Base-by-base conservation (phyloP, 768 basidiomycete species). In the Holtermanniella nyarrowii region DNA sequence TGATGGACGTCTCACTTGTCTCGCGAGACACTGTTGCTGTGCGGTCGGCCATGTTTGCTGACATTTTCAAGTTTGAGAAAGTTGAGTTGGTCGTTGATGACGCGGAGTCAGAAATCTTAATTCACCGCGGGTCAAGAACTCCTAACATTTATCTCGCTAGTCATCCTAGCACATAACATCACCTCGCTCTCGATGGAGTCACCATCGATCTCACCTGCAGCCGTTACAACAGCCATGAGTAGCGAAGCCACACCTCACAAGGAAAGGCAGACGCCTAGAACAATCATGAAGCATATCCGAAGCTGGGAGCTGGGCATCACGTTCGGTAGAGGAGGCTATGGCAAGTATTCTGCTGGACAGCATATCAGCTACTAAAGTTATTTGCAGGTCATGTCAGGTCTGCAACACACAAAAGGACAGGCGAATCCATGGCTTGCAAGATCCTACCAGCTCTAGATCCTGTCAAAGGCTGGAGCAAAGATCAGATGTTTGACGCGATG, bases 1-100 rank as follows among this genome's bases (percentile, higher is more conserved):
- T 77, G 55, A 97, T 89, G 55, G 83, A 74, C 0, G 95, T 97
- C 75, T 99, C 95, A 61, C 80, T 85, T 5, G 91, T 96, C 68
- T 86, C 86, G 49, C 91, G 79, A 24, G 82, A 80, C 53, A 93
- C 72, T 4, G 79, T 77, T 1, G 72, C 72, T 43, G 58, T 55
- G 24, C 70, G 48, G 26, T 14, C n/a, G n/a, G 51, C 51, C 51
- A 52, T 52, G 45, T 7, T 52, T 7, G 25, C 7, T 14, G 53
- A 46, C 53, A 54, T 52, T 48, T 7, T 39, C 5, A 37, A 26
- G 26, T 42, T 25, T 18, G 44, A 11, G 7, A 24, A 10, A 43
- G 23, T n/a, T n/a, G n/a, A n/a, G n/a, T n/a, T n/a, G n/a, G n/a
- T n/a, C n/a, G n/a, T n/a, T n/a, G n/a, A n/a, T n/a, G n/a, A n/a